phyloP scores from a whole-genome alignment of 805 yeast genomes.

The Candida xyloterini region DNA sequence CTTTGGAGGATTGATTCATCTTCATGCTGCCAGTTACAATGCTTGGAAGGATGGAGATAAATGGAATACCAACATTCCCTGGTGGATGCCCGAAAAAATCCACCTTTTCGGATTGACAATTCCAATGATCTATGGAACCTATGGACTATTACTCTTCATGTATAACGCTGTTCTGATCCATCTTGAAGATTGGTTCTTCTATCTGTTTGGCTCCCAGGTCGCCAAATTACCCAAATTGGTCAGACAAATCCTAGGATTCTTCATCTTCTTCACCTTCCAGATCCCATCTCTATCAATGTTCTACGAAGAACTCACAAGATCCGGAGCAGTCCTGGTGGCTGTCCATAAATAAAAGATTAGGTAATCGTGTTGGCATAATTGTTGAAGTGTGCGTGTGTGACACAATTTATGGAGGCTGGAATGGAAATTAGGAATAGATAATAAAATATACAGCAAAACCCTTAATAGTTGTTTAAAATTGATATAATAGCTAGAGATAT shows the following conservation, averaged over 20 bases:
- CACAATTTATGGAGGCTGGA: constrained; percentile 8
- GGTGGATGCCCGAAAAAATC: neutral
- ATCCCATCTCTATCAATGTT: neutral
- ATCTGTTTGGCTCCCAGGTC: neutral
- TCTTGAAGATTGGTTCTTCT: neutral
- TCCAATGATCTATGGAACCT: neutral
- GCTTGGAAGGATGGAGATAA: constrained; percentile 4
- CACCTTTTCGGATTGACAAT: neutral
- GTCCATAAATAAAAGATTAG: no score
- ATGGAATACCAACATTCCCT: neutral
- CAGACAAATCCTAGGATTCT: neutral
- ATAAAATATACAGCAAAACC: constrained; percentile 6
- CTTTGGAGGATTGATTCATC: constrained; percentile 4
- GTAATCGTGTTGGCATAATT: neutral
- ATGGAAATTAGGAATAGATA: constrained; percentile 9
- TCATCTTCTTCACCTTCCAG: neutral
- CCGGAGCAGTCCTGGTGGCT: neutral
- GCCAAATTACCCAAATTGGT: neutral
- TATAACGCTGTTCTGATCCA: neutral
- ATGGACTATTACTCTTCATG: neutral
- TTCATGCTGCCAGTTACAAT: neutral
- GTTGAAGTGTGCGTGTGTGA: constrained; percentile 5
- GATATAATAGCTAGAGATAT: constrained; percentile 1
- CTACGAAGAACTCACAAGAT: neutral
- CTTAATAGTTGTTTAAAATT: neutral